Base-by-base conservation (phyloP, 2,329 filamentous ascomycete species). In the Phialocephala subalpina region DNA sequence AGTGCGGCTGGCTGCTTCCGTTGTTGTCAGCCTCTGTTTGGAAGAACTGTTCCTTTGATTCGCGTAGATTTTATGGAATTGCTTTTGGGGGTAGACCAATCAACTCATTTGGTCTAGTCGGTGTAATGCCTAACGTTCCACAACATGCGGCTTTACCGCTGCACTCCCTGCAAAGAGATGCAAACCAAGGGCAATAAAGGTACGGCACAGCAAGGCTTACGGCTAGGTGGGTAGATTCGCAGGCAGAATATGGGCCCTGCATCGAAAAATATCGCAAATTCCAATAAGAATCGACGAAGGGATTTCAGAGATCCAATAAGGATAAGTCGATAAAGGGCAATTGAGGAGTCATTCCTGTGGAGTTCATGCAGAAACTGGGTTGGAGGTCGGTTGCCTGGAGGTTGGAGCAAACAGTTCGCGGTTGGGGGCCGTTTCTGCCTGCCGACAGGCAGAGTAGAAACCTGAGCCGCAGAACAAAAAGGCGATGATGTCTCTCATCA, bases 341-440 rank as follows among this genome's bases (percentile, higher is more conserved):
- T 14, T 45, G 18, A 45, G 40, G 18, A 14, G 40, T 45, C 9
- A 11, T 45, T 45, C 8, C 40, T n/a, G 4, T 18, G 5, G 40
- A n/a, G 16, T 11, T 45, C 40, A 45, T 45, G 40, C 40, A 45
- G 9, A 45, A 45, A 16, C 8, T 18, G n/a, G 9, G n/a, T 8
- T 8, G 8, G 7, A 16, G 14, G 35, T 38, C 35, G 7, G 40
- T n/a, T 45, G 40, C 40, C 40, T 45, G 40, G 40, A 9, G 40
- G 9, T 45, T 45, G 9, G 16, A n/a, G n/a, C n/a, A n/a, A n/a
- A n/a, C n/a, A n/a, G n/a, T n/a, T n/a, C n/a, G n/a, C n/a, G n/a
- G n/a, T n/a, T 45, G 40, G 40, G 40, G 40, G 40, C 40, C 40
- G 18, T n/a, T 45, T 45, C 40, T 45, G 16, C 40, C 40, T 45